Percentiles rank a stretch among this genome's conserved stretches.
Conservation (phyloP, 1,139 yeast genomes). For the Zygotorulaspora mrakii region DNA sequence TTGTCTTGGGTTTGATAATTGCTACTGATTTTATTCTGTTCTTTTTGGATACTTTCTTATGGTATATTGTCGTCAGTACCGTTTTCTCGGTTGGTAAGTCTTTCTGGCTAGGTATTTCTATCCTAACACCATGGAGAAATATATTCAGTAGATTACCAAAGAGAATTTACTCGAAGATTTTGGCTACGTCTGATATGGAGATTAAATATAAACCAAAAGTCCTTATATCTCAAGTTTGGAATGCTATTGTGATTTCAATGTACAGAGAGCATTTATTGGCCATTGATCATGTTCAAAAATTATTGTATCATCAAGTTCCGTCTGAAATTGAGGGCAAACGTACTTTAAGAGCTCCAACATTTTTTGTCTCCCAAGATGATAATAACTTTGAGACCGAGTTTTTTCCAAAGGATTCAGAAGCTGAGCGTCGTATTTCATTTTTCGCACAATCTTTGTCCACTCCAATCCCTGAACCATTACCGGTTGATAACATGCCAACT, state of each 20-base stretch:
- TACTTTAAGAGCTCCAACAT: constrained; percentile 97
- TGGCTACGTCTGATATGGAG: constrained; percentile 98
- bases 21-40: constrained; percentile 88
- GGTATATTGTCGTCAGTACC: constrained; percentile 96
- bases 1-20: constrained; percentile 87
- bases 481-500: constrained; percentile 99
- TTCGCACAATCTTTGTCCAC: constrained; percentile 98
- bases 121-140: constrained; percentile 98
- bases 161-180: constrained; percentile 94
- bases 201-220: constrained; percentile 98
- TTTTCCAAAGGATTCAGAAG: constrained; percentile 94
- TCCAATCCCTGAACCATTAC: constrained; percentile 97
- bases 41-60: constrained; percentile 97
- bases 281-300: constrained; percentile 95
- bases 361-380: constrained; percentile 97
- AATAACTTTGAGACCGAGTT: constrained; percentile 91
- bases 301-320: constrained; percentile 96
- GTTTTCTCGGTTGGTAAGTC: constrained; percentile 95
- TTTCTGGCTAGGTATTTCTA: constrained; percentile 96
- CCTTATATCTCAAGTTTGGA: constrained; percentile 96
- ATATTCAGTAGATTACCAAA: constrained; percentile 96
- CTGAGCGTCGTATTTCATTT: constrained; percentile 98
- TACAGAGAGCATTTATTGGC: constrained; percentile 97
- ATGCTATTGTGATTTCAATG: constrained; percentile 96
- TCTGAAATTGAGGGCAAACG: constrained; percentile 96